Percentiles rank a stretch among this genome's conserved stretches.
Evolutionary conservation across 192 early-diverging fungal genomes (phyloP).

Genomic region (Rhizophlyctis rosea): DNA sequence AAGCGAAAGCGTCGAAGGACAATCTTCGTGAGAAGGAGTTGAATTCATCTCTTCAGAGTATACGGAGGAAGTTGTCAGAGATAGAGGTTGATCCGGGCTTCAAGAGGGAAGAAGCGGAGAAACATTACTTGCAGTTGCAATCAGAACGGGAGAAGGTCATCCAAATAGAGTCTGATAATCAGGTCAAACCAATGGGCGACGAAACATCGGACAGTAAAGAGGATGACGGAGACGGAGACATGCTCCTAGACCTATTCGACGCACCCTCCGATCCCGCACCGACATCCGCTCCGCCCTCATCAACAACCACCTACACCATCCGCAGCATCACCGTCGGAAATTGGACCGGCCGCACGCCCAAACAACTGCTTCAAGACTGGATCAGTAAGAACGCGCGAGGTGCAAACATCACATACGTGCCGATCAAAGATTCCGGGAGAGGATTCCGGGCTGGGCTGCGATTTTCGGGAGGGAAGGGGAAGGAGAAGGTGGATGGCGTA

Average conservation of each 20-base stretch:
- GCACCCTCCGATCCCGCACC: background rate
- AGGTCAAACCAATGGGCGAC: background rate
- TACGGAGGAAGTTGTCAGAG: too few relatives aligned
- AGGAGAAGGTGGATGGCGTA: background rate
- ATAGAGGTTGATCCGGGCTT: too few relatives aligned
- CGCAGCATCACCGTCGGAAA: slow-evolving; percentile 8
- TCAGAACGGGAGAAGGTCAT: too few relatives aligned
- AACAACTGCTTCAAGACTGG: slow-evolving; percentile 16
- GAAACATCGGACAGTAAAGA: background rate
- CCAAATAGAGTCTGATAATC: too few relatives aligned
- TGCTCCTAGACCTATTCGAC: slow-evolving; percentile 16
- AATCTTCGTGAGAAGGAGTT: too few relatives aligned
- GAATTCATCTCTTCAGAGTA: too few relatives aligned
- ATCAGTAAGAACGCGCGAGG: slow-evolving; percentile 4
- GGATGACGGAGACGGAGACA: slow-evolving; percentile 22
- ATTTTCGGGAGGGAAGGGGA: slow-evolving; percentile 9
- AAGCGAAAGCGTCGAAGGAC: too few relatives aligned
- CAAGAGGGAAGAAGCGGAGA: too few relatives aligned
- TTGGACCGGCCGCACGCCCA: slow-evolving; percentile 31
- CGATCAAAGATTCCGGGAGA: background rate
- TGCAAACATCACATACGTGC: background rate
- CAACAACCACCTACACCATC: background rate
- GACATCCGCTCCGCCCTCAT: background rate
- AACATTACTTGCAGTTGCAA: too few relatives aligned
- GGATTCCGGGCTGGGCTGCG: slow-evolving; percentile 9